phyloP scores from a whole-genome alignment of 768 basidiomycete genomes.

The Boletus fagicola region DNA sequence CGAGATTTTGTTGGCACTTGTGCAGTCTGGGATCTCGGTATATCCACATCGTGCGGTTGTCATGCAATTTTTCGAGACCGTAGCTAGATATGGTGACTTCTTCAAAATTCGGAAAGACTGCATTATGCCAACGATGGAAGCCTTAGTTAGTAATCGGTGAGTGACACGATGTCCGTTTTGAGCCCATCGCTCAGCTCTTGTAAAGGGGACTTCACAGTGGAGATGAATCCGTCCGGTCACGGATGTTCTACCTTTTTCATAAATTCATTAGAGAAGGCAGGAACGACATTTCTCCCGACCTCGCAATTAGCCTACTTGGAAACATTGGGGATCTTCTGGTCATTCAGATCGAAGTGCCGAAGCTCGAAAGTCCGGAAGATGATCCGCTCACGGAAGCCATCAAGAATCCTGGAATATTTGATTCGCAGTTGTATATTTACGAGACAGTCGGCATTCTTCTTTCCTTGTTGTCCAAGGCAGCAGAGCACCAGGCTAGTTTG shows the following conservation, averaged over 20 bases:
- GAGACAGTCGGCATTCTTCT: conserved; percentile 87
- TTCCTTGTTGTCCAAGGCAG: conserved; percentile 64
- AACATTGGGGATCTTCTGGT: conserved; percentile 73
- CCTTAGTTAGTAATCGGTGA: conserved; percentile 81
- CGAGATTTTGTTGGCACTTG: conserved; percentile 81
- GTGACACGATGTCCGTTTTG: conserved; percentile 24
- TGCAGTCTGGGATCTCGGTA: conserved; percentile 76
- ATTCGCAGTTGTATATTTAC: conserved; percentile 91
- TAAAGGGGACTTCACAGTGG: conserved; percentile 82
- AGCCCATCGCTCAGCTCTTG: conserved; percentile 4
- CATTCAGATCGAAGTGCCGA: conserved; percentile 74
- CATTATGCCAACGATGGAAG: conserved; percentile 82
- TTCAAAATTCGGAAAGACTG: conserved; percentile 92
- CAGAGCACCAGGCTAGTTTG: conserved; percentile 65
- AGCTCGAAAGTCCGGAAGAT: conserved; percentile 68
- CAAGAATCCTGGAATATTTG: conserved; percentile 68
- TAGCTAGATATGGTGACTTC: conserved; percentile 91
- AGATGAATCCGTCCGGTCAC: conserved; percentile 63
- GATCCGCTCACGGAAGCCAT: conserved; percentile 81
- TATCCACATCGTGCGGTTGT: conserved; percentile 84
- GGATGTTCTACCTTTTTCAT: conserved; percentile 90
- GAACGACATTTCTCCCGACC: conserved; percentile 70
- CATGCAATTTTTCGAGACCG: conserved; percentile 91
- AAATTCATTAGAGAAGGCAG: conserved; percentile 85
- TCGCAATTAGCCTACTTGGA: conserved; percentile 69